phyloP scores from a whole-genome alignment of 164 flowering plant genomes.

The Magnolia changhungtana region DNA sequence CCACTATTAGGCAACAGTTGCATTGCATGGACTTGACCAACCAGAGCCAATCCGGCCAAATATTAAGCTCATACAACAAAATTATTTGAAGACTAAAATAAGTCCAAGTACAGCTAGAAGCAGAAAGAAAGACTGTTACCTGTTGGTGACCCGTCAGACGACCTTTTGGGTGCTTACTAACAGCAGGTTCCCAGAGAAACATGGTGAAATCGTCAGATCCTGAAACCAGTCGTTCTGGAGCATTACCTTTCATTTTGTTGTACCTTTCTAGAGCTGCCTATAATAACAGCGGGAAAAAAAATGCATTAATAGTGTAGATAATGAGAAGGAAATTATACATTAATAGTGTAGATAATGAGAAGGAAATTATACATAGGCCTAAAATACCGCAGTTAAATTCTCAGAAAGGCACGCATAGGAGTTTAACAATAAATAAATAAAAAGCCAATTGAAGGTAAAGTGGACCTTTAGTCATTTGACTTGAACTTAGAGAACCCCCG shows the following conservation, averaged over 20 bases:
- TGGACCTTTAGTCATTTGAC: too few relatives aligned
- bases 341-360: neutral
- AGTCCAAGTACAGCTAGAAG: neutral
- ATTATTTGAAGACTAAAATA: neutral
- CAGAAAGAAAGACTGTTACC: constrained; percentile 34
- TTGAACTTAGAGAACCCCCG: too few relatives aligned
- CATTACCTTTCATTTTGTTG: constrained; percentile 80
- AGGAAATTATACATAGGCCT: neutral
- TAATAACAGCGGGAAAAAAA: neutral
- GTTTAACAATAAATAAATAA: neutral
- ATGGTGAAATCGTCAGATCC: constrained; percentile 98
- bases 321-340: neutral
- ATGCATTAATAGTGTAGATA: neutral
- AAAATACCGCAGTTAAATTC: neutral
- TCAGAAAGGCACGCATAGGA: neutral
- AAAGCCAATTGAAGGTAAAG: neutral
- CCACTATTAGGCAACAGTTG: neutral
- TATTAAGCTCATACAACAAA: neutral
- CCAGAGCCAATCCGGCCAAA: too few relatives aligned
- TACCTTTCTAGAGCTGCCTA: constrained; percentile 89
- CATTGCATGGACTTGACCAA: neutral
- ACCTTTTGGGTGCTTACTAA: constrained; percentile 79
- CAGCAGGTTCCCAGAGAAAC: constrained; percentile 95
- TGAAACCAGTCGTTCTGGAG: constrained; percentile 93
- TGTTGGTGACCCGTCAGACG: constrained; percentile 98